Evolutionary conservation across 768 basidiomycete genomes (phyloP), one percentile per base, ranked within the genome.

Genomic region (Hericium rajendrae): DNA sequence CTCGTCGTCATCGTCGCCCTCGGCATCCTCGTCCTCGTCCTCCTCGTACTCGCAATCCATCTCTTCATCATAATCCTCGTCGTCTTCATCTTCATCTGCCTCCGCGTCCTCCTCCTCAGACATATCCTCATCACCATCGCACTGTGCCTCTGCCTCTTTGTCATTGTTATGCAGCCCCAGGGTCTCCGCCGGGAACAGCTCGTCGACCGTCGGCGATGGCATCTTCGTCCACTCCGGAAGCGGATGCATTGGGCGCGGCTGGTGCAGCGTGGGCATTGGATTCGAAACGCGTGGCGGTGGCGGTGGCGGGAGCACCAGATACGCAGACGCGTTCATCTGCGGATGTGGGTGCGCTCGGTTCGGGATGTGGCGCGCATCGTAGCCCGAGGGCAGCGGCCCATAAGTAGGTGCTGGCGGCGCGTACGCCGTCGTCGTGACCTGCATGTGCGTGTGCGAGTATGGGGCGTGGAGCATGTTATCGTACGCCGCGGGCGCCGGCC

Each of bases 151-250:
- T 11, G 24, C 60, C 22, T 54, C n/a, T 59, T 49, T 40, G 18
- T 40, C 37, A 13, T 37, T 8, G 18, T 20, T 9, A 18, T 40
- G 13, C 8, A 41, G n/a, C 46, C 26, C 24, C 11, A 38, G 15
- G 32, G 48, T 32, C 9, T 51, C 55, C 43, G 40, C 32, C 9
- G 43, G 38, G 32, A 57, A 28, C 12, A 57, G 53, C n/a, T 54
- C 48, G 48, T 60, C 59, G n/a, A 53, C 16, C 3, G 53, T 41
- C 26, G 53, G 59, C 15, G 56, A 60, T 5, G 59, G 39, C 40
- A 49, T 54, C 51, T 57, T 57, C 4, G 60, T 58, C 60, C 60
- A 60, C 53, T 60, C 57, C 20, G 60, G 60, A 10, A 58, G 53
- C n/a, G 60, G 60, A n/a, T 51, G 60, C 2, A 52, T 46, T 12